Conservation (phyloP, 2,329 filamentous ascomycete species). For the Talaromyces marneffei region DNA sequence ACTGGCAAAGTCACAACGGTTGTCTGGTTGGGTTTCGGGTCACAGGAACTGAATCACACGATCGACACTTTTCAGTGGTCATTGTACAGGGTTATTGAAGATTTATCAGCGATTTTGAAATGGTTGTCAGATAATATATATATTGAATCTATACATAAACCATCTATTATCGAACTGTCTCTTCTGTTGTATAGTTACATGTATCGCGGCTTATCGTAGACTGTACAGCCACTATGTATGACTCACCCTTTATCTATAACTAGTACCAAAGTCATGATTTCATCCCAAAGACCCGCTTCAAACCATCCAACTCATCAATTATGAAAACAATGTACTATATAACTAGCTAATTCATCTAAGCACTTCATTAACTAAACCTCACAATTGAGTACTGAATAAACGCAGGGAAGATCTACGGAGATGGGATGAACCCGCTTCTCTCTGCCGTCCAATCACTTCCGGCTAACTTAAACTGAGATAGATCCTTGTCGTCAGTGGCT, state of each 20-base stretch:
- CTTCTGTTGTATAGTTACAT: not conserved
- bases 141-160: not conserved
- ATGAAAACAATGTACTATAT: not conserved
- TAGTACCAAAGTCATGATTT: not conserved
- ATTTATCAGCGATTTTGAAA: not conserved
- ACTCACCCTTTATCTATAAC: not conserved
- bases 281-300: not conserved
- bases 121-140: not conserved
- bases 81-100: not conserved
- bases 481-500: conserved; percentile 8
- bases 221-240: not conserved
- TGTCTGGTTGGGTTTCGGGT: not conserved
- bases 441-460: conserved; percentile 4
- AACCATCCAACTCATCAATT: not conserved
- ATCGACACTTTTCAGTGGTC: not conserved
- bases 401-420: not conserved
- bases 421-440: conserved; percentile 5
- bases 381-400: not conserved
- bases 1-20: not conserved
- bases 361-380: not conserved
- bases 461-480: not conserved
- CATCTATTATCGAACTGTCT: not conserved
- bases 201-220: not conserved
- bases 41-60: not conserved
- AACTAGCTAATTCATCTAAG: not conserved